Evolutionary conservation across 202 grass and related monocot genomes (phyloP).

Genomic region (Schoenoplectus tabernaemontani): DNA sequence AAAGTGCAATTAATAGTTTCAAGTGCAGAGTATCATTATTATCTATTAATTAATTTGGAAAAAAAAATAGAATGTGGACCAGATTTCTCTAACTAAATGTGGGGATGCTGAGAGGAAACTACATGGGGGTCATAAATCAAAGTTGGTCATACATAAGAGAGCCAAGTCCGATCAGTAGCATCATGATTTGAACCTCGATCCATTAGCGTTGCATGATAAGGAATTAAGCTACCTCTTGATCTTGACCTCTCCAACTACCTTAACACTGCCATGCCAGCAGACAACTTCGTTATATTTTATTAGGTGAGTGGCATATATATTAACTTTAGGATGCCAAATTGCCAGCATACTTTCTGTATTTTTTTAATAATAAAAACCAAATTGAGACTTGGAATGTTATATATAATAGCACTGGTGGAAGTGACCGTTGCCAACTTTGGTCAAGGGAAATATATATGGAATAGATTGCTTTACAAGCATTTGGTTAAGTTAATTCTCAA

Average conservation of each 20-base stretch:
- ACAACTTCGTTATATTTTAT: not conserved
- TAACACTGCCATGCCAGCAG: slow-evolving; percentile 5
- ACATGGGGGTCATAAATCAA: slow-evolving; percentile 8
- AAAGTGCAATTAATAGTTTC: too few species aligned
- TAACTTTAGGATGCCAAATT: not conserved
- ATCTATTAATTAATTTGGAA: not conserved
- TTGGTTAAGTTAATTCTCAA: not conserved
- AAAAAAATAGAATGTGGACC: not conserved
- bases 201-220: slow-evolving; percentile 16
- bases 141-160: not conserved
- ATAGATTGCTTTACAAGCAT: slow-evolving; percentile 13
- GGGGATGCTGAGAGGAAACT: not conserved
- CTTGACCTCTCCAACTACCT: slow-evolving; percentile 26
- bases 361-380: not conserved
- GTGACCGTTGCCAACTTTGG: not conserved
- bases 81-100: not conserved
- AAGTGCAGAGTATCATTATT: too few species aligned
- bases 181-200: not conserved
- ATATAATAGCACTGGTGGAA: not conserved
- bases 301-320: not conserved
- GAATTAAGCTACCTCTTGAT: slow-evolving; percentile 25
- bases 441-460: not conserved
- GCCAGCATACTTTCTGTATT: not conserved
- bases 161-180: not conserved
- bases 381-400: not conserved